These are phyloP conservation scores for Thalassiosira profunda DNA, from an alignment of 108 stramenopile species.

Conservation along the genomic window DNA sequence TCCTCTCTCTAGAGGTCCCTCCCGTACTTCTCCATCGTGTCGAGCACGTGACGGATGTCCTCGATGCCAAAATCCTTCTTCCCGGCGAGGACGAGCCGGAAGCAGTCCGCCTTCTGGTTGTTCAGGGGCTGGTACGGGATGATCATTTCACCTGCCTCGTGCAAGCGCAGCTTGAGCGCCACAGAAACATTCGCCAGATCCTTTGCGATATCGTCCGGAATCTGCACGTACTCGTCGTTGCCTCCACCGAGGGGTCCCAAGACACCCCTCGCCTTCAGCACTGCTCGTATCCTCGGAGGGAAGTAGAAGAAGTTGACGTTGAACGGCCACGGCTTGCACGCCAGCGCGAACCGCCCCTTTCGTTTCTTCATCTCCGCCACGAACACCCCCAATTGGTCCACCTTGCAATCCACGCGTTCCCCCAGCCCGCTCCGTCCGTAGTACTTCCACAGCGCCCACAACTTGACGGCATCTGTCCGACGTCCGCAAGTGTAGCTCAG, in stretches of 20 bases:
- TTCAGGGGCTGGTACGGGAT: slow-evolving; percentile 61
- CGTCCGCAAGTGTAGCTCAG: slow-evolving; percentile 58
- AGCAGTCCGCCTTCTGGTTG: slow-evolving; percentile 63
- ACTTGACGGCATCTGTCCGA: slow-evolving; percentile 56
- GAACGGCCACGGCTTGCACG: slow-evolving; percentile 57
- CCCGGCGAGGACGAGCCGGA: slow-evolving; percentile 58
- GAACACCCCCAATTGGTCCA: slow-evolving; percentile 33
- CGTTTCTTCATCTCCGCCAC: slow-evolving; percentile 22
- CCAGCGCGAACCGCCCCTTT: slow-evolving; percentile 48
- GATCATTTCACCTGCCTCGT: slow-evolving; percentile 58
- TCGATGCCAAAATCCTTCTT: slow-evolving; percentile 44
- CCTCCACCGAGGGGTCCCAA: background rate
- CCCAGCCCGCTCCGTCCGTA: slow-evolving; percentile 45
- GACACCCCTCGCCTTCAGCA: slow-evolving; percentile 18
- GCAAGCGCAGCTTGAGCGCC: slow-evolving; percentile 46
- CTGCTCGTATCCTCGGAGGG: slow-evolving; percentile 48
- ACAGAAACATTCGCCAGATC: slow-evolving; percentile 52
- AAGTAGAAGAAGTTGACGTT: slow-evolving; percentile 72
- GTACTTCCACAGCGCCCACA: slow-evolving; percentile 59
- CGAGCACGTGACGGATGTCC: slow-evolving; percentile 48
- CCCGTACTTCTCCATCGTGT: slow-evolving; percentile 59
- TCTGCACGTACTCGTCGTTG: slow-evolving; percentile 24
- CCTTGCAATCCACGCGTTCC: slow-evolving; percentile 39
- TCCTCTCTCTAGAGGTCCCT: slow-evolving; percentile 26
- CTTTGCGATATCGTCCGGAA: slow-evolving; percentile 52